Evolutionary conservation across 2,329 filamentous ascomycete species (phyloP), one percentile per base, ranked within the genome.

Genomic region (Trichoderma polysporum): DNA sequence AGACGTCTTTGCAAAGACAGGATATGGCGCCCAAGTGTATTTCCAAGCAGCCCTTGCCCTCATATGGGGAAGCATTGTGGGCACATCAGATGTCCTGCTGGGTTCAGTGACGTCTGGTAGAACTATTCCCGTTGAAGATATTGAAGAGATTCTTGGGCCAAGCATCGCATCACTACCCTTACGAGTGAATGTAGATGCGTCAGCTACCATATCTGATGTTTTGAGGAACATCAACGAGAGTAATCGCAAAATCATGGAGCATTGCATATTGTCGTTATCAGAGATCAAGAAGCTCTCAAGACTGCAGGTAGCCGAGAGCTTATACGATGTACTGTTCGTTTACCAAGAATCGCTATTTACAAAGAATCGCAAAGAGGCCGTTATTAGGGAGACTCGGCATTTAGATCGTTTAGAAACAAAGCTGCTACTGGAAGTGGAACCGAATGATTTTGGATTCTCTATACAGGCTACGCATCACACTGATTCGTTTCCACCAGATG

Each of bases 41-140:
- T 93, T 96, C 68, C 93, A 97, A 74, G 86, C 90, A 8, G 88
- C 90, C 0, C 79, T 92, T 64, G 81, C 85, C 1, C 86, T 90
- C 74, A 75, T 96, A 0, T 85, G 94, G 75, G 82, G 84, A 17
- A 82, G 84, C 0, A 87, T 95, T 67, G 76, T 86, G 2, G 91
- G 90, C 2, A 81, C 79, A 0, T 75, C 82, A 0, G 92, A 97
- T 74, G 80, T 94, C 1, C 81, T 89, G 0, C 85, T 97, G 45
- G 94, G 94, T 0, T 90, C 88, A 1, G 91, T 97, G 4, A 91
- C 91, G 13, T 97, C 93, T 10, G 93, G 93, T 1, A 85, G 94
- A 64, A 92, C 90, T 1, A 77, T 93, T n/a, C 86, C 91, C 0
- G 75, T 97, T 2, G 74, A 83, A 4, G 86, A 84, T 0, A 87